Conservation (phyloP, 495 filamentous ascomycete genomes). For the Ascodesmis nigricans region DNA sequence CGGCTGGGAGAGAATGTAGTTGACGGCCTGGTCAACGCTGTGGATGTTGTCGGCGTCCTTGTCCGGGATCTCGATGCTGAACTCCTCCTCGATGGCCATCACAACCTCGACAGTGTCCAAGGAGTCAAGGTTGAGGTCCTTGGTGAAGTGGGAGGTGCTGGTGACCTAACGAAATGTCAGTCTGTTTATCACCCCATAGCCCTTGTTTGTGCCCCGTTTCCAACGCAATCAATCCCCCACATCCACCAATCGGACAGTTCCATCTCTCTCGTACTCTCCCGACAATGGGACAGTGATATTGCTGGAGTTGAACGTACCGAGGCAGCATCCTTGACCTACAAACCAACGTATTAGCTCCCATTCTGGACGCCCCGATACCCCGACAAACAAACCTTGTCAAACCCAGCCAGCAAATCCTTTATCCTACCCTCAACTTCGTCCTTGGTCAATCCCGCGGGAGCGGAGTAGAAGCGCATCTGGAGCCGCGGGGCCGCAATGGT, state of each 20-base stretch:
- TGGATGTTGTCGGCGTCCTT: constrained; percentile 95
- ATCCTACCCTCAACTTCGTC: constrained; percentile 80
- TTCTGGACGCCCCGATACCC: too few relatives aligned
- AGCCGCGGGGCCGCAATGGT: constrained; percentile 32
- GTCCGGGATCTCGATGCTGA: constrained; percentile 99
- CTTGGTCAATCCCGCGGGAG: constrained; percentile 51
- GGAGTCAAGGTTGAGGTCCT: constrained; percentile 89
- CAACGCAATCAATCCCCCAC: neutral
- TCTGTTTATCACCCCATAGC: too few relatives aligned
- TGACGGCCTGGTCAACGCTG: constrained; percentile 87
- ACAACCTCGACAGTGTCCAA: constrained; percentile 97
- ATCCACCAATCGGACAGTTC: too few relatives aligned
- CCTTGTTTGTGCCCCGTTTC: too few relatives aligned
- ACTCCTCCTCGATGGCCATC: constrained; percentile 99
- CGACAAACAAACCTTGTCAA: constrained; percentile 71
- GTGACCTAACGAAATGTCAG: too few relatives aligned
- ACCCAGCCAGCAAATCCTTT: constrained; percentile 72
- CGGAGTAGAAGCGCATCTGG: constrained; percentile 63
- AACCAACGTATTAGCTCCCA: neutral
- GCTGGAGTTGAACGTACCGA: constrained; percentile 40
- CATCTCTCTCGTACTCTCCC: too few relatives aligned
- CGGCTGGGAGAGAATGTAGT: constrained; percentile 87
- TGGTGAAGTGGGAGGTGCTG: constrained; percentile 65
- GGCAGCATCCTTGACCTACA: constrained; percentile 17
- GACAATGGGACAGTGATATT: too few relatives aligned